Evolutionary conservation across 2,329 filamentous ascomycete species (phyloP).

Genomic region (Aspergillus melleus): DNA sequence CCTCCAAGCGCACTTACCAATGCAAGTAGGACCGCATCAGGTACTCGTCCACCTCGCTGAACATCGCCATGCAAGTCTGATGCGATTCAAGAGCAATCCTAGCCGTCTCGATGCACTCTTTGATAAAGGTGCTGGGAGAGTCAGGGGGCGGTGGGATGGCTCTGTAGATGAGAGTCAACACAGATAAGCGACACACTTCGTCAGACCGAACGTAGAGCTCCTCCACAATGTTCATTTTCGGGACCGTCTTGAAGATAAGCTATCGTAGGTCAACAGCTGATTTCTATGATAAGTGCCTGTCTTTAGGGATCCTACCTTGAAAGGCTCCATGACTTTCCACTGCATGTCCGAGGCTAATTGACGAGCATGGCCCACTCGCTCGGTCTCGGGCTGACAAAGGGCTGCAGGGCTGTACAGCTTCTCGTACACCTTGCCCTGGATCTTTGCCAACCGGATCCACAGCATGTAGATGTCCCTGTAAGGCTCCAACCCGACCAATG

Average conservation of each 20-base stretch:
- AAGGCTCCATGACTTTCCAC: slow-evolving; percentile 28
- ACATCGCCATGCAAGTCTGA: slow-evolving; percentile 27
- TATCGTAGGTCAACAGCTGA: background rate
- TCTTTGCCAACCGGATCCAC: slow-evolving; percentile 57
- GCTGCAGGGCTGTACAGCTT: slow-evolving; percentile 50
- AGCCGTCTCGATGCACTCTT: slow-evolving; percentile 40
- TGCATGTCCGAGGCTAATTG: slow-evolving; percentile 32
- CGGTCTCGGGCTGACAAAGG: slow-evolving; percentile 26
- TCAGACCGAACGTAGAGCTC: slow-evolving; percentile 31
- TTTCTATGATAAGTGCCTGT: background rate
- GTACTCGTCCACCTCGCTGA: slow-evolving; percentile 28
- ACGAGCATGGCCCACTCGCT: slow-evolving; percentile 29
- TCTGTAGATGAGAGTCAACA: slow-evolving; percentile 43
- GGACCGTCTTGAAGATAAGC: slow-evolving; percentile 13
- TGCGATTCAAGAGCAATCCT: slow-evolving; percentile 36
- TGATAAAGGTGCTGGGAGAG: slow-evolving; percentile 32
- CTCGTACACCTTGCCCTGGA: slow-evolving; percentile 62
- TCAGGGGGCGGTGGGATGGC: slow-evolving; percentile 36
- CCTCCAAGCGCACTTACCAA: slow-evolving; percentile 26
- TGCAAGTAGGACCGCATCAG: slow-evolving; percentile 37
- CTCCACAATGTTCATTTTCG: slow-evolving; percentile 26
- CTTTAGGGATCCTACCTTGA: slow-evolving; percentile 22
- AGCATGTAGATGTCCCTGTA: slow-evolving; percentile 52
- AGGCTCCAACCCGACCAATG: slow-evolving; percentile 18
- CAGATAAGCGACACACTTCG: slow-evolving; percentile 37